Base-by-base conservation (phyloP, 768 basidiomycete genomes). In the Rhodotorula diobovata region DNA sequence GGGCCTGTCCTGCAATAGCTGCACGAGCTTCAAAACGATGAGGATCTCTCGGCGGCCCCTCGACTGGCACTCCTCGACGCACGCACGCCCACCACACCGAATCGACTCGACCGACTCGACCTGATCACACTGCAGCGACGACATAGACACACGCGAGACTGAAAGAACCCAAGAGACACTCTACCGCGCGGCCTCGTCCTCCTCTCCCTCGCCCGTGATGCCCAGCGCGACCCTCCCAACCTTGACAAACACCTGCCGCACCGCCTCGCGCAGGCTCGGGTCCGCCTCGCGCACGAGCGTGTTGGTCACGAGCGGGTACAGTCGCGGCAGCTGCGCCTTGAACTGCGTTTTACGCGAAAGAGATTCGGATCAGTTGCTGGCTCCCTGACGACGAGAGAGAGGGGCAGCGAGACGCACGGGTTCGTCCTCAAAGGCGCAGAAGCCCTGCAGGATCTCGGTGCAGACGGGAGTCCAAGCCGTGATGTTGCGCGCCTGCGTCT, bases 381-480 rank as follows among this genome's bases (percentile, higher is more conserved):
- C 37, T 6, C 37, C 15, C 21, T 53, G 54, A 46, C 8, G 23
- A 28, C 7, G 46, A 12, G n/a, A 23, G 5, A 4, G 30, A 11
- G 48, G 20, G 39, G 34, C 20, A 3, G 21, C 7, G 46, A 1
- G 25, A 78, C 94, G 81, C 78, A 97, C 95, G 48, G 90, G 88
- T 78, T 89, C 92, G 75, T 92, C 89, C 77, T 97, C 93, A 74
- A 97, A 91, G 32, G 85, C 85, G 79, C 88, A 88, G 79, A 92
- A 93, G 14, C 96, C 96, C 68, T 91, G 88, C 16, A 99, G 78
- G 59, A 96, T 90, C 79, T 97, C 94, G 18, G 88, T 89, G n/a
- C 97, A 89, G 41, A 99, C 96, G n/a, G 96, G 96, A 32, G 92
- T 95, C 96, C 96, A 99, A 1, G 96, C 95, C 23, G 87, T 81